Evolutionary conservation across 140 eudicot species (phyloP).

Genomic region (Anethum foeniculum): DNA sequence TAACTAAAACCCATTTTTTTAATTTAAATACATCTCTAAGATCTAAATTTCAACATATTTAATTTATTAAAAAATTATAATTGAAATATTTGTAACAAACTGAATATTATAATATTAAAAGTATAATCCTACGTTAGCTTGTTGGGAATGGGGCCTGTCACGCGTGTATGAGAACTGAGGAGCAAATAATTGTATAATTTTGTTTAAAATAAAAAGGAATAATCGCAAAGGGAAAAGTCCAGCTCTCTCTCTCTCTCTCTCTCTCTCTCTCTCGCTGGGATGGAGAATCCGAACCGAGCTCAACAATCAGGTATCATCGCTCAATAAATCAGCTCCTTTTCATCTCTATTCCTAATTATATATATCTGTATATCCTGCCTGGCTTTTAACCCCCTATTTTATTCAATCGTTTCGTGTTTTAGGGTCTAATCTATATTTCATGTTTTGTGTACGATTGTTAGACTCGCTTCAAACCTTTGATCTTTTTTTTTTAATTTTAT

Average conservation of each 20-base stretch:
- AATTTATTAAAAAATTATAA: no score
- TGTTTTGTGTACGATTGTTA: not conserved
- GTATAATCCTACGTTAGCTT: no score
- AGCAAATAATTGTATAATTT: not conserved
- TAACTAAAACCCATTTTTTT: no score
- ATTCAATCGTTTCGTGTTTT: not conserved
- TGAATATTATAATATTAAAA: no score
- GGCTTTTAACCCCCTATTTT: not conserved
- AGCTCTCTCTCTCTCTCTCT: not conserved
- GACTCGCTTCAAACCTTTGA: not conserved
- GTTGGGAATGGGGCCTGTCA: no score
- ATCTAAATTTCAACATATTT: no score
- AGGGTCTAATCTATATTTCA: not conserved
- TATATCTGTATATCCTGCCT: not conserved
- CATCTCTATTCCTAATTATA: not conserved
- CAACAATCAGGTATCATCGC: slow-evolving; percentile 1
- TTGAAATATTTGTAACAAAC: no score
- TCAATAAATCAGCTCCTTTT: not conserved
- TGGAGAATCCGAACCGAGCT: slow-evolving; percentile 2
- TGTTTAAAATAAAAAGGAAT: not conserved
- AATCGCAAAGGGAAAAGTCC: not conserved
- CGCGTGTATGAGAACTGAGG: not conserved
- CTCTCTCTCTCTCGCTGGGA: not conserved
- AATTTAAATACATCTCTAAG: no score
- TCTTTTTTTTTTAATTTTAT: not conserved